Percentiles rank a stretch among this genome's conserved stretches.
These are phyloP conservation scores for Nicotiana rustica DNA, from an alignment of 305 asterid genomes.

Conservation along the genomic window DNA sequence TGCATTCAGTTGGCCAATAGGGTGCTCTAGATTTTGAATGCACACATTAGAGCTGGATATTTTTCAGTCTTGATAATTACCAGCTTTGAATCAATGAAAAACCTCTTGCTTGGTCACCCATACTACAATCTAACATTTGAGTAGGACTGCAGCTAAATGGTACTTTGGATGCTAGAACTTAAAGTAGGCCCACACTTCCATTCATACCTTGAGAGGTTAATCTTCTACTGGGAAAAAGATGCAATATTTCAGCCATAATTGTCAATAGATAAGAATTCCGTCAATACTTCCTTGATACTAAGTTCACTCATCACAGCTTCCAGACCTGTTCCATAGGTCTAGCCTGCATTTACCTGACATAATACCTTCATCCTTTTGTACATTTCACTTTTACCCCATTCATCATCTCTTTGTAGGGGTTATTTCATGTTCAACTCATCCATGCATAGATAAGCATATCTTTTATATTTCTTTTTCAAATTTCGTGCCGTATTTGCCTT, in stretches of 20 bases:
- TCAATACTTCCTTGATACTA: not conserved
- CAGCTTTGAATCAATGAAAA: not conserved
- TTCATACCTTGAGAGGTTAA: not conserved
- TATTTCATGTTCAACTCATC: too few relatives aligned
- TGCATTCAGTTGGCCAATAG: not conserved
- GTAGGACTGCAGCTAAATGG: not conserved
- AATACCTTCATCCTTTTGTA: not conserved
- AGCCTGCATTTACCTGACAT: not conserved
- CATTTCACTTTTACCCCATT: not conserved
- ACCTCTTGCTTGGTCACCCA: not conserved
- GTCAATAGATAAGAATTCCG: not conserved
- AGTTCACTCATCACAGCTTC: not conserved
- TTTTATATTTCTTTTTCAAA: too few relatives aligned
- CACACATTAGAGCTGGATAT: not conserved
- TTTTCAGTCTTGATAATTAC: not conserved
- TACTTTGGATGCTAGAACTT: constrained; percentile 3
- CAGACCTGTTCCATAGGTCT: not conserved
- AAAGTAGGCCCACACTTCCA: not conserved
- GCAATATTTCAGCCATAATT: not conserved
- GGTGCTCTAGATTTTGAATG: constrained; percentile 5
- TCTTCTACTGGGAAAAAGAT: not conserved
- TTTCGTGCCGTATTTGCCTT: too few relatives aligned
- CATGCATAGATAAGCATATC: too few relatives aligned
- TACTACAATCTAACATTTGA: not conserved
- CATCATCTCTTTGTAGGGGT: too few relatives aligned